A percentile compares a stretch with the other conserved stretches of the same genome.
phyloP scores from a whole-genome alignment of 495 filamentous ascomycete species.

The Annulohypoxylon bovei region DNA sequence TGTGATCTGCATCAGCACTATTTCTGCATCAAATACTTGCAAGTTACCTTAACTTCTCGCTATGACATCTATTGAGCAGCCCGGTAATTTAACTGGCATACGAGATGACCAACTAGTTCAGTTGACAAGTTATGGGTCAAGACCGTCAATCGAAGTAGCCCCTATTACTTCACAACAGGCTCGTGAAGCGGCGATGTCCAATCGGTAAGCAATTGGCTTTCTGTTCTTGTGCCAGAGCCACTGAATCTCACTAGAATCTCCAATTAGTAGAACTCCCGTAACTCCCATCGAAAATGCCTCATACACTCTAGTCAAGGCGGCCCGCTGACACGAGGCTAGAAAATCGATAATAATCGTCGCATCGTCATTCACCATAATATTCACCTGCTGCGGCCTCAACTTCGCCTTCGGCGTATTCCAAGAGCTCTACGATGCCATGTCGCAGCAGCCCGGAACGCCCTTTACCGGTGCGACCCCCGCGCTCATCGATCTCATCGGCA shows the following conservation, averaged over 20 bases:
- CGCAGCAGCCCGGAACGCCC: neutral
- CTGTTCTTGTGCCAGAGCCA: neutral
- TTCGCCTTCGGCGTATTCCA: constrained; percentile 1
- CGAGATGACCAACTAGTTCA: neutral
- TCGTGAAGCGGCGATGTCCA: neutral
- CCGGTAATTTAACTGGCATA: too few relatives aligned
- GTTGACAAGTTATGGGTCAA: neutral
- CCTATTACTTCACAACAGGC: neutral
- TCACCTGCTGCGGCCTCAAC: neutral
- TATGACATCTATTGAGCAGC: neutral
- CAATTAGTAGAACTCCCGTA: neutral
- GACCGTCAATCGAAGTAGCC: neutral
- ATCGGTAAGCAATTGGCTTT: neutral
- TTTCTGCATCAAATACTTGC: neutral
- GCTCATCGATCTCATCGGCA: constrained; percentile 1
- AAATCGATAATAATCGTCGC: constrained; percentile 2
- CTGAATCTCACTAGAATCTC: neutral
- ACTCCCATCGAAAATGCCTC: neutral
- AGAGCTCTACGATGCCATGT: neutral
- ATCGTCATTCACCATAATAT: neutral
- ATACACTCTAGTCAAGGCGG: neutral
- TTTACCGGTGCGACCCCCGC: neutral
- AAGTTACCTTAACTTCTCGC: neutral
- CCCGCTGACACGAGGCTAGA: neutral
- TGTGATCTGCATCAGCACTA: neutral